Evolutionary conservation across 176 grass and related monocot species (phyloP), one percentile per base, ranked within the genome.

Genomic region (Avena sativa): DNA sequence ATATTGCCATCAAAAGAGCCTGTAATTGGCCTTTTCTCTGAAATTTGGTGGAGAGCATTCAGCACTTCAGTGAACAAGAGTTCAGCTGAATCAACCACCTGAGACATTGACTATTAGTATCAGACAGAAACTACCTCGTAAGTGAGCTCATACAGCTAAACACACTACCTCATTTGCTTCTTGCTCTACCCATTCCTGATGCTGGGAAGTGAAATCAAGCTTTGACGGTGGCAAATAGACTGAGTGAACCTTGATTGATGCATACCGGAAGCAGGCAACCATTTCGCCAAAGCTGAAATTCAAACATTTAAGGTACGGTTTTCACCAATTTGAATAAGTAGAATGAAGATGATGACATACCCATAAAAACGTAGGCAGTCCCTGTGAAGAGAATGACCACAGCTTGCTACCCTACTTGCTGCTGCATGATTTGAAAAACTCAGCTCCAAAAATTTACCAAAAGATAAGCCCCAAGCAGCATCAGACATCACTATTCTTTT

Each of bases 381-480:
- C 83, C 97, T 91, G 87, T 99, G 97, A 85, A 99, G 90, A 84
- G 97, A 99, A 88, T 99, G 97, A 56, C 97, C 97, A 88, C 97
- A 99, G 74, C 97, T 96, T 17, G 97, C 97, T 36, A 98, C 97
- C 91, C 97, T 96, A 90, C 97, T 96, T 76, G 97, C 94, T 82
- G 94, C 92, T 59, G 93, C 94, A 92, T 98, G 94, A 86, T 98
- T 98, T 83, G 97, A 98, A 82, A 98, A 98, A 88, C 97, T 98
- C 84, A 98, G 94, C 86, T 96, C 97, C 88, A 98, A 88, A 94
- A 98, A 98, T 93, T 99, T 96, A 84, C 97, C 97, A 83, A 99
- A 93, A 44, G 97, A 99, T 84, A 99, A 89, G 49, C 97, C 93
- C 94, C 94, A 99, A 40, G 94, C 97, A 90, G 97, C 97, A 91